phyloP scores from a whole-genome alignment of 2,329 filamentous ascomycete species.

The Orbilia blumenaviensis region DNA sequence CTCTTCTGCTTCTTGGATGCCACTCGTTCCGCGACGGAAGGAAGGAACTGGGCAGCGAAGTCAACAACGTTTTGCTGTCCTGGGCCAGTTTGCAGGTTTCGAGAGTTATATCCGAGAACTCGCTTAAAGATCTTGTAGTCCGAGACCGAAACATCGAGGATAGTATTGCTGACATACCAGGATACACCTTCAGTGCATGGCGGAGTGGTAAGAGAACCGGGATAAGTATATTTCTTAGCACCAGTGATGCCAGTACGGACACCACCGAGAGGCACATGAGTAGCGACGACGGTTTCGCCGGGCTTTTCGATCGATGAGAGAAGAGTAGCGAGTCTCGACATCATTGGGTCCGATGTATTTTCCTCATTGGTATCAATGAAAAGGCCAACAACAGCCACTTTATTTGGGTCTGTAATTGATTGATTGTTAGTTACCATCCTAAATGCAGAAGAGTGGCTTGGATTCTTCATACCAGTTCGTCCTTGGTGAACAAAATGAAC shows the following conservation, averaged over 20 bases:
- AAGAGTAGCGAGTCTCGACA: slow-evolving; percentile 21
- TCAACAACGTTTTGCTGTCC: slow-evolving; percentile 54
- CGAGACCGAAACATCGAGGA: slow-evolving; percentile 60
- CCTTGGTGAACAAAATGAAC: slow-evolving; percentile 63
- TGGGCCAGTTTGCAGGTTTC: slow-evolving; percentile 63
- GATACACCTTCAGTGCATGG: slow-evolving; percentile 65
- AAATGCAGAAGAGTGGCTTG: not conserved
- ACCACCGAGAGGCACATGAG: slow-evolving; percentile 41
- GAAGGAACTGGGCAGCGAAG: slow-evolving; percentile 49
- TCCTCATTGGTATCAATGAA: slow-evolving; percentile 60
- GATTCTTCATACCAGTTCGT: slow-evolving; percentile 55
- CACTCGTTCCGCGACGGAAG: not conserved
- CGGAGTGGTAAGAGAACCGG: slow-evolving; percentile 65
- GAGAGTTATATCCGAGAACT: slow-evolving; percentile 65
- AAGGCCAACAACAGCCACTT: slow-evolving; percentile 61
- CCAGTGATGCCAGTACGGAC: slow-evolving; percentile 41
- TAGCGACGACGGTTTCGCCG: slow-evolving; percentile 38
- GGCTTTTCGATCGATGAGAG: slow-evolving; percentile 29
- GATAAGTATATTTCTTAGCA: slow-evolving; percentile 60
- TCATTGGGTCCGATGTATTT: slow-evolving; percentile 41
- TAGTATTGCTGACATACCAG: slow-evolving; percentile 63
- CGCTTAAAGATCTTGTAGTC: slow-evolving; percentile 62
- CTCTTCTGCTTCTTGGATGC: slow-evolving; percentile 30
- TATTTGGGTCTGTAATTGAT: slow-evolving; percentile 31
- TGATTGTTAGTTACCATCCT: not conserved